Conservation (phyloP, 345 rosid species). For the Eucalyptus virginea region DNA sequence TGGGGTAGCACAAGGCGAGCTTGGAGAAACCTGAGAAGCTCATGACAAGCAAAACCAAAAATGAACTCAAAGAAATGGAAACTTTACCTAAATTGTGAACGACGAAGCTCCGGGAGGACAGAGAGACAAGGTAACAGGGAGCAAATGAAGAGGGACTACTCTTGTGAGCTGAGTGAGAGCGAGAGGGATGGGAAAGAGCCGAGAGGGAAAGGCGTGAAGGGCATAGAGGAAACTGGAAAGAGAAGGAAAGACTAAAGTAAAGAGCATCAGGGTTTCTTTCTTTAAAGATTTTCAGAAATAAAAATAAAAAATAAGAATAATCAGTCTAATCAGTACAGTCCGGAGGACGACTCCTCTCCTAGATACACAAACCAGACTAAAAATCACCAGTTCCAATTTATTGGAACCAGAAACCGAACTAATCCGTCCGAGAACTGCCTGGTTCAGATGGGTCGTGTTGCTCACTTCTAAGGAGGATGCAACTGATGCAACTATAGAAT, state of each 20-base stretch:
- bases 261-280: neutral
- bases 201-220: neutral
- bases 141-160: neutral
- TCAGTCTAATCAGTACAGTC: neutral
- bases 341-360: neutral
- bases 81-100: neutral
- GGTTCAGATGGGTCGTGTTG: neutral
- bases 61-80: neutral
- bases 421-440: neutral
- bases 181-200: neutral
- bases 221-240: neutral
- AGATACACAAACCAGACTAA: too few relatives aligned
- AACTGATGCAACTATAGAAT: neutral
- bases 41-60: neutral
- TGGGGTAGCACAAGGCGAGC: too few relatives aligned
- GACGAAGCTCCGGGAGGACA: neutral
- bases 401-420: neutral
- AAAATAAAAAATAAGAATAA: too few relatives aligned
- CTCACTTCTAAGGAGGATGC: neutral
- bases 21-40: neutral
- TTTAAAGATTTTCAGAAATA: neutral
- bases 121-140: neutral
- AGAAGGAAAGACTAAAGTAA: neutral
- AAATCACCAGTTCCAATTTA: neutral
- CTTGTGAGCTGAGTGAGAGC: neutral